Evolutionary conservation across 257 asterid species (phyloP), one percentile per base, ranked within the genome.

Genomic region (Jacaranda copaia): DNA sequence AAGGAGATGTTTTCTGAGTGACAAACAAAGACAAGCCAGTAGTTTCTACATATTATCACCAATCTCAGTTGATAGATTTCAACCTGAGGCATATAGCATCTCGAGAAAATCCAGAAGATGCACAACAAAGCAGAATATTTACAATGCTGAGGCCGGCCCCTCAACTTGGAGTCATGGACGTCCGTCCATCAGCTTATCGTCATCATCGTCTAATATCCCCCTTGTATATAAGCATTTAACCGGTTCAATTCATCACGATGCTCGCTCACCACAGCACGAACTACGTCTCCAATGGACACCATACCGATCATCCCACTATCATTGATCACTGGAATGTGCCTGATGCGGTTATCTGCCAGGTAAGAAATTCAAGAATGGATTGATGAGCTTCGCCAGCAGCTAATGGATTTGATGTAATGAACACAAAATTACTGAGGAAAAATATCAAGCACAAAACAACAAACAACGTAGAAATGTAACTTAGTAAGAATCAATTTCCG

Each of bases 231-330:
- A 18, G 92, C 96, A 74, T 92, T 93, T 76, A 93, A 74, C 73
- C 98, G 97, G 84, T 89, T 76, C 74, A 93, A 71, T 84, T 93
- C 98, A 6, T 87, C 92, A 8, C 96, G 88, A 74, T 93, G 93
- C 94, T 93, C 98, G 13, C 82, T 83, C 87, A 93, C 97, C 12
- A 93, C 98, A 6, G 98, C 97, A 67, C 98, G 97, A 69, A 93
- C 98, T 74, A 93, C 98, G 7, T 93, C 98, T 77, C 98, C 98
- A 8, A 93, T 90, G 25, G 98, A 93, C 74, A 92, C 98, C 98
- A 93, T 93, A 49, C 97, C 98, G 1, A 93, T 82, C 98, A 93
- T 92, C 35, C 88, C 96, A 15, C 72, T 66, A 9, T 87, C 89
- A 16, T 84, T 72, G 38, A 92, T 87, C 85, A 92, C 98, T 0